Percentiles rank a stretch among this genome's conserved stretches.
Conservation (phyloP, 108 stramenopile species). For the Cyclostephanos invisitatus region DNA sequence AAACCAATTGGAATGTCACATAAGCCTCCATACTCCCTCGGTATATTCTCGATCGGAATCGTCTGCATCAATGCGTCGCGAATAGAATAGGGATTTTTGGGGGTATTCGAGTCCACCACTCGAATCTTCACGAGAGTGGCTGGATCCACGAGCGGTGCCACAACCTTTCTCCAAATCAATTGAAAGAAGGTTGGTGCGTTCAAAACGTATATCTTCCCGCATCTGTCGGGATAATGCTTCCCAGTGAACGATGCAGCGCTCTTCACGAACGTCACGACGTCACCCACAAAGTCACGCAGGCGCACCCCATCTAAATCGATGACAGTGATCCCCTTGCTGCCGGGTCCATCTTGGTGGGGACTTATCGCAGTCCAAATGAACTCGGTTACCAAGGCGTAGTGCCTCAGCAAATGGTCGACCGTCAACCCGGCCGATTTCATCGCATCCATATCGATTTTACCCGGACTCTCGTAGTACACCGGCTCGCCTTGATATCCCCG, state of each 20-base stretch:
- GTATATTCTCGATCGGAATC: slow-evolving; percentile 70
- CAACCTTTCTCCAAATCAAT: slow-evolving; percentile 66
- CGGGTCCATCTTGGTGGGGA: slow-evolving; percentile 51
- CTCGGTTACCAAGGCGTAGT: slow-evolving; percentile 77
- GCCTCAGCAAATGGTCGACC: slow-evolving; percentile 55
- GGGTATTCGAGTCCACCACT: slow-evolving; percentile 18
- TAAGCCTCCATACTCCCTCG: slow-evolving; percentile 70
- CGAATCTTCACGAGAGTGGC: slow-evolving; percentile 64
- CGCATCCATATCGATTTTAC: slow-evolving; percentile 66
- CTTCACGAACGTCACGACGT: slow-evolving; percentile 72
- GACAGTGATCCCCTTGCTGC: slow-evolving; percentile 52
- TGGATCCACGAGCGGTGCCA: slow-evolving; percentile 64
- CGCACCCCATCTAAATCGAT: slow-evolving; percentile 78
- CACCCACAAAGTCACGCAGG: slow-evolving; percentile 77
- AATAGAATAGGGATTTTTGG: slow-evolving; percentile 49
- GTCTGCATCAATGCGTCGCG: slow-evolving; percentile 46
- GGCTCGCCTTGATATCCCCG: slow-evolving; percentile 61
- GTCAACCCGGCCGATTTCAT: slow-evolving; percentile 51
- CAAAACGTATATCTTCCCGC: slow-evolving; percentile 46
- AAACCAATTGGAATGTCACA: slow-evolving; percentile 57
- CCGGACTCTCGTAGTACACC: slow-evolving; percentile 69
- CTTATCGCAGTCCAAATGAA: slow-evolving; percentile 75
- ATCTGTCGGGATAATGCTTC: slow-evolving; percentile 79
- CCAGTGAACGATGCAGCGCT: slow-evolving; percentile 55
- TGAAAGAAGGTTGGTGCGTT: slow-evolving; percentile 64